Percentiles rank a stretch among this genome's conserved stretches.
These are phyloP conservation scores for Russula lepida DNA, from an alignment of 768 basidiomycete species.

Conservation along the genomic window DNA sequence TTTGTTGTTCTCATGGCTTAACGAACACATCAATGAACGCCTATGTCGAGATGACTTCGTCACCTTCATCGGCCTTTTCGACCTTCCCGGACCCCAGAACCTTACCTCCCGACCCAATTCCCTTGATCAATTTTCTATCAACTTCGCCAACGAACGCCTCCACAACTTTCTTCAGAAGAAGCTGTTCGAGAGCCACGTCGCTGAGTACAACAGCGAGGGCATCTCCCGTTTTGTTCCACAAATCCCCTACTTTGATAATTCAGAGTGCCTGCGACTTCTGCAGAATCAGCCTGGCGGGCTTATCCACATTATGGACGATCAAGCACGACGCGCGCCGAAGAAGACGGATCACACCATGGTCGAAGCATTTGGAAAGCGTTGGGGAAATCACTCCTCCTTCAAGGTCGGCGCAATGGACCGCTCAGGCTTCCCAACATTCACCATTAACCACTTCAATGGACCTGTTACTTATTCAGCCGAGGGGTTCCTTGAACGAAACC, in stretches of 20 bases:
- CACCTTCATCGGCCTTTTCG: slow-evolving; percentile 88
- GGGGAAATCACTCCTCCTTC: slow-evolving; percentile 91
- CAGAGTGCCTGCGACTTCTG: slow-evolving; percentile 80
- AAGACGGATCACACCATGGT: slow-evolving; percentile 94
- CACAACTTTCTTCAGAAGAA: slow-evolving; percentile 75
- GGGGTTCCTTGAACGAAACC: slow-evolving; percentile 79
- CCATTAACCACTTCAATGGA: slow-evolving; percentile 85
- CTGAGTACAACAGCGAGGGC: slow-evolving; percentile 79
- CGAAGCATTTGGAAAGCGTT: slow-evolving; percentile 88
- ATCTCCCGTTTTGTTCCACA: slow-evolving; percentile 61
- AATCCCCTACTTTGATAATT: slow-evolving; percentile 81
- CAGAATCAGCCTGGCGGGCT: slow-evolving; percentile 85
- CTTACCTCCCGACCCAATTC: slow-evolving; percentile 82
- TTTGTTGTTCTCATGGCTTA: slow-evolving; percentile 91
- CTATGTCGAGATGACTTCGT: slow-evolving; percentile 90
- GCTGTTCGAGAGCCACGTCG: slow-evolving; percentile 72
- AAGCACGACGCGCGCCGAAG: slow-evolving; percentile 75
- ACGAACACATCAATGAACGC: slow-evolving; percentile 92
- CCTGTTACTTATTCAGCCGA: slow-evolving; percentile 89
- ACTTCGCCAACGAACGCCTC: slow-evolving; percentile 90
- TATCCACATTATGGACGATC: slow-evolving; percentile 97
- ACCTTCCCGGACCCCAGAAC: slow-evolving; percentile 91
- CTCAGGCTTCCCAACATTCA: slow-evolving; percentile 78
- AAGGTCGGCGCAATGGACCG: slow-evolving; percentile 71
- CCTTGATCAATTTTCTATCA: slow-evolving; percentile 93